A percentile compares a stretch with the other conserved stretches of the same genome.
phyloP scores from a whole-genome alignment of 2,329 filamentous ascomycete genomes.

The Macroventuria anomochaeta region DNA sequence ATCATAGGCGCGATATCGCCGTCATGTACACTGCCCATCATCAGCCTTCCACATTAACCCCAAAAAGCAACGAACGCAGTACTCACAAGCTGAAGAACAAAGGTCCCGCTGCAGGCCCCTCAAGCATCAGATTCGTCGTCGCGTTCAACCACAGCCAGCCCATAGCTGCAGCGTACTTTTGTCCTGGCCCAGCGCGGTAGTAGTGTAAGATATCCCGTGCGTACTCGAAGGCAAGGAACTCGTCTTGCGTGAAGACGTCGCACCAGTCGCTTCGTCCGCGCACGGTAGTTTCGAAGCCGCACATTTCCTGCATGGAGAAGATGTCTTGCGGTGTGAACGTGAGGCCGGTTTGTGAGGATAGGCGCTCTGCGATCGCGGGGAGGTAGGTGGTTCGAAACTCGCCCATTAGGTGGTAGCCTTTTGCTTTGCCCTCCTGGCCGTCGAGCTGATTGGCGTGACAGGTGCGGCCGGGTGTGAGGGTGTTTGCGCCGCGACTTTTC shows the following conservation, averaged over 20 bases:
- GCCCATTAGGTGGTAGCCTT: constrained; percentile 57
- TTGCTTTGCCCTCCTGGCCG: constrained; percentile 55
- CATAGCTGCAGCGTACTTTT: constrained; percentile 60
- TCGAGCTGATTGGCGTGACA: constrained; percentile 52
- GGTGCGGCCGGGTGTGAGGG: constrained; percentile 62
- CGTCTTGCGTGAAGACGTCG: constrained; percentile 60
- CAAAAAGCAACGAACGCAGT: neutral
- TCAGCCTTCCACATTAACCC: constrained; percentile 12
- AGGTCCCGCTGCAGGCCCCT: constrained; percentile 52
- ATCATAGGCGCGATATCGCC: constrained; percentile 65
- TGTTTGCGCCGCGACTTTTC: constrained; percentile 58
- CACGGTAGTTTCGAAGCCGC: constrained; percentile 64
- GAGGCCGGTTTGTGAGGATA: constrained; percentile 54
- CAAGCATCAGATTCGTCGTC: constrained; percentile 57
- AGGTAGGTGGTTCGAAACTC: constrained; percentile 59
- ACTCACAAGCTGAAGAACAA: constrained; percentile 64
- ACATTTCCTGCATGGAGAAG: constrained; percentile 67
- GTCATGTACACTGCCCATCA: constrained; percentile 57
- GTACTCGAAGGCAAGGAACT: constrained; percentile 65
- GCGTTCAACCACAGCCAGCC: constrained; percentile 66
- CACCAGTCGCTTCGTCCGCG: constrained; percentile 64
- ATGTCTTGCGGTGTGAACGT: constrained; percentile 56
- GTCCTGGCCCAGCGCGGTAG: constrained; percentile 65
- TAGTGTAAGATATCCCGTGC: constrained; percentile 65
- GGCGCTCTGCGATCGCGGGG: constrained; percentile 53